Percentiles rank a stretch among this genome's conserved stretches.
These are phyloP conservation scores for Garcia nutans DNA, from an alignment of 345 rosid genomes.

Conservation along the genomic window DNA sequence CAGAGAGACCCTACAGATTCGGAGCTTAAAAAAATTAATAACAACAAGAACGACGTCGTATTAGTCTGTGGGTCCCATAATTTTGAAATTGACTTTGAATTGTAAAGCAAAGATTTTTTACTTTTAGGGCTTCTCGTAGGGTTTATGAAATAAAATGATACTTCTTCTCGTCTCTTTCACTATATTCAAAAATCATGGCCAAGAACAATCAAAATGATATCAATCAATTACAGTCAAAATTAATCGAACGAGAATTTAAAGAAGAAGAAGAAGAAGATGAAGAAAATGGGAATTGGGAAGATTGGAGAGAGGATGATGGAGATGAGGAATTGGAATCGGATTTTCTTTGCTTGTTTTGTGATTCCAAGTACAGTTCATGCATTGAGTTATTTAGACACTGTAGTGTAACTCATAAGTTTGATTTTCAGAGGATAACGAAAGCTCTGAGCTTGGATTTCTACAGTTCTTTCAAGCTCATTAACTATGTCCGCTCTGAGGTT, in stretches of 20 bases:
- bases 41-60: too few species aligned
- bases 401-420: constrained; percentile 48
- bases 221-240: neutral
- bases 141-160: constrained; percentile 1
- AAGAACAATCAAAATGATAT: neutral
- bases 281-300: constrained; percentile 55
- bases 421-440: constrained; percentile 50
- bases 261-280: constrained; percentile 22
- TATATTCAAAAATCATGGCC: neutral
- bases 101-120: neutral
- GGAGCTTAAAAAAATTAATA: too few species aligned
- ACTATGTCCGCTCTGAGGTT: constrained; percentile 80
- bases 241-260: neutral
- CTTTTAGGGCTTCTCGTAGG: neutral
- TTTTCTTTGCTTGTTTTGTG: constrained; percentile 69
- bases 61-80: neutral
- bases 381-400: constrained; percentile 64
- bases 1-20: too few species aligned
- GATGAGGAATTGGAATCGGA: constrained; percentile 38
- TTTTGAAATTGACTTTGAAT: too few species aligned
- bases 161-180: neutral
- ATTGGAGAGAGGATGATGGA: constrained; percentile 52
- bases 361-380: constrained; percentile 47
- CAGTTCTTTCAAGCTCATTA: constrained; percentile 74
- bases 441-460: constrained; percentile 67